Evolutionary conservation across 805 yeast genomes (phyloP).

Genomic region (Zygosaccharomyces bisporus): DNA sequence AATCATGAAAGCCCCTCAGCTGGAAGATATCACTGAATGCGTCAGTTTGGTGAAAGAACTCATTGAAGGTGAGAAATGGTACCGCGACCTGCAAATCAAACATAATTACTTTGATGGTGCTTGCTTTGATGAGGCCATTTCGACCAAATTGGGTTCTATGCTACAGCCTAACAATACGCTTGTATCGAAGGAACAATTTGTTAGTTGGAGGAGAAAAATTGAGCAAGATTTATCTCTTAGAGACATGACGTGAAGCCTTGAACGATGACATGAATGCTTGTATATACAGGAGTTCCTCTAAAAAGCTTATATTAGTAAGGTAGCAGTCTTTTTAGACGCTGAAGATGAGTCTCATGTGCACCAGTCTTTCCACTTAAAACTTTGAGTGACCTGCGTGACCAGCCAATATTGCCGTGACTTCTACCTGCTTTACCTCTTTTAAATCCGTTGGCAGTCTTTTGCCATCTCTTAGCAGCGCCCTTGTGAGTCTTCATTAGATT

Average conservation of each 20-base stretch:
- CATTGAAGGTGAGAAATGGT: slow-evolving; percentile 60
- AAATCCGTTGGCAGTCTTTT: slow-evolving; percentile 64
- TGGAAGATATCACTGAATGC: slow-evolving; percentile 51
- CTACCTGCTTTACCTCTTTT: slow-evolving; percentile 77
- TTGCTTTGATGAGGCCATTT: slow-evolving; percentile 23
- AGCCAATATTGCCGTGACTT: slow-evolving; percentile 90
- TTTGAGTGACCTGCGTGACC: slow-evolving; percentile 60
- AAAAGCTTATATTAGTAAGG: slow-evolving; percentile 35
- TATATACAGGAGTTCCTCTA: slow-evolving; percentile 7
- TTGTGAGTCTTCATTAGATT: slow-evolving; percentile 69
- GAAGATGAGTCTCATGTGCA: slow-evolving; percentile 55
- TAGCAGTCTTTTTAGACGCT: slow-evolving; percentile 53
- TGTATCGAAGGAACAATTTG: slow-evolving; percentile 34
- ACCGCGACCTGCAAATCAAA: slow-evolving; percentile 47
- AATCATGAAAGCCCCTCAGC: slow-evolving; percentile 48
- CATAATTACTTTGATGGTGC: slow-evolving; percentile 37
- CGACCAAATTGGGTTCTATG: slow-evolving; percentile 37
- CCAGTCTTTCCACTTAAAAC: slow-evolving; percentile 56
- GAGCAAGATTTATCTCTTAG: slow-evolving; percentile 30
- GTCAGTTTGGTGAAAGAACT: slow-evolving; percentile 50
- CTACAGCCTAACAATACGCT: slow-evolving; percentile 33
- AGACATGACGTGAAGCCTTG: slow-evolving; percentile 9
- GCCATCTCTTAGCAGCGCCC: slow-evolving; percentile 84
- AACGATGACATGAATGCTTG: slow-evolving; percentile 3
- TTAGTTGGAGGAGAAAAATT: slow-evolving; percentile 35